Evolutionary conservation across 129 eudicot genomes (phyloP).

Genomic region (Tanacetum coccineum): DNA sequence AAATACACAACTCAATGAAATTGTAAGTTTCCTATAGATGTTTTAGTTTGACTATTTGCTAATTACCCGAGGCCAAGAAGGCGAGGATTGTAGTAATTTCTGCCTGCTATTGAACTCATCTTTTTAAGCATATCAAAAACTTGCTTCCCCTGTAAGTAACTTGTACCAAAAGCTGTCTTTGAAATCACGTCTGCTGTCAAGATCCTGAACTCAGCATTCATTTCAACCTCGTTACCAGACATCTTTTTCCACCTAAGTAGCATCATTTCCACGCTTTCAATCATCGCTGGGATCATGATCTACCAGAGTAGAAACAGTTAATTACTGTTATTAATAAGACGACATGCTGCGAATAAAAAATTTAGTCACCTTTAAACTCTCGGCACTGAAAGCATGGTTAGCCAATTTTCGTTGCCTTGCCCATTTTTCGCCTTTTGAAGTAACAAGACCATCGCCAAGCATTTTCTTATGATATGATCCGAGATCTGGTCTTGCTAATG

Average conservation of each 20-base stretch:
- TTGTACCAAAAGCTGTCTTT: constrained; percentile 37
- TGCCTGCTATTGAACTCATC: constrained; percentile 30
- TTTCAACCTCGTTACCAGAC: constrained; percentile 32
- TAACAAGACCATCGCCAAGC: constrained; percentile 43
- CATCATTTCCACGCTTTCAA: constrained; percentile 34
- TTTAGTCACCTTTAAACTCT: constrained; percentile 41
- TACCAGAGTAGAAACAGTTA: constrained; percentile 4
- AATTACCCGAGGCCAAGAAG: constrained; percentile 25
- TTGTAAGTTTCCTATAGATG: too few species aligned
- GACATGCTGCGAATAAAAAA: not conserved
- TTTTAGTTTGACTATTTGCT: not conserved
- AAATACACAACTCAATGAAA: not conserved
- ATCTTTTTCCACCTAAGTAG: constrained; percentile 32
- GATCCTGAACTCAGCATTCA: constrained; percentile 25
- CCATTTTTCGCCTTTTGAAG: constrained; percentile 50
- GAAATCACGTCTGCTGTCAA: constrained; percentile 41
- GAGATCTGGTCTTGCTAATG: constrained; percentile 24
- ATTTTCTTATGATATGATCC: constrained; percentile 31
- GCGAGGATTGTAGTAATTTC: constrained; percentile 26
- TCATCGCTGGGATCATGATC: constrained; percentile 35
- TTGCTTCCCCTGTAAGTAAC: constrained; percentile 31
- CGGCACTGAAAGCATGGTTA: constrained; percentile 46
- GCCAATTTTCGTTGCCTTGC: constrained; percentile 40
- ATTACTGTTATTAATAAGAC: not conserved
- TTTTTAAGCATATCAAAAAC: constrained; percentile 30